Base-by-base conservation (phyloP, 371 early-diverging fungal species). In the Nematocida ausubeli region DNA sequence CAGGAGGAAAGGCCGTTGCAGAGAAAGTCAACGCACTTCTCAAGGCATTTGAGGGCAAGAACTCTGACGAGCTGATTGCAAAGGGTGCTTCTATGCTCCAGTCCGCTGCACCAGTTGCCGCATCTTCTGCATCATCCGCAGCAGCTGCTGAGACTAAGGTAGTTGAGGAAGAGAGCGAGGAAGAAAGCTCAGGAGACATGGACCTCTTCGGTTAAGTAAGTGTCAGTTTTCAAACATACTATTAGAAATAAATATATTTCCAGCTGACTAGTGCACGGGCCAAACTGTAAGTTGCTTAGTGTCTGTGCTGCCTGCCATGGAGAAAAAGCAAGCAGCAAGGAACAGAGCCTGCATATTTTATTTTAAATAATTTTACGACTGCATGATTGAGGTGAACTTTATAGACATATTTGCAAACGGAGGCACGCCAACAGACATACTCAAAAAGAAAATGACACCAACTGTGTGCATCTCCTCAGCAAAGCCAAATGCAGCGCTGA, bases 301-400 rank as follows among this genome's bases (percentile, higher is more conserved):
- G 47, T 37, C n/a, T 9, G 69, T 22, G 9, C 58, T 69, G 60
- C 30, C 42, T 47, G 22, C n/a, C n/a, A n/a, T n/a, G n/a, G n/a
- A n/a, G n/a, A n/a, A n/a, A n/a, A n/a, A n/a, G n/a, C n/a, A n/a
- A n/a, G n/a, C n/a, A n/a, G n/a, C n/a, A 1, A 44, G 47, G 3
- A 44, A 19, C 0, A 44, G 44, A 19, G 14, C 19, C 47, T 44
- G 1, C 2, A 28, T 54, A 54, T 54, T 49, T 64, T 75, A 66
- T 49, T 32, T 26, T n/a, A 64, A 66, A 55, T 64, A 66, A 75
- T 51, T 75, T 75, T 75, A 54, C 42, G 52, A 49, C 32, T 37
- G 50, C 5, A 75, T 75, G 78, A 75, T 75, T 24, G 78, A 66
- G 32, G 67, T 75, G n/a, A n/a, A 40, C 51, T 64, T 34, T 66